phyloP scores from a whole-genome alignment of 768 basidiomycete genomes.

The Lactifluus pinguis region DNA sequence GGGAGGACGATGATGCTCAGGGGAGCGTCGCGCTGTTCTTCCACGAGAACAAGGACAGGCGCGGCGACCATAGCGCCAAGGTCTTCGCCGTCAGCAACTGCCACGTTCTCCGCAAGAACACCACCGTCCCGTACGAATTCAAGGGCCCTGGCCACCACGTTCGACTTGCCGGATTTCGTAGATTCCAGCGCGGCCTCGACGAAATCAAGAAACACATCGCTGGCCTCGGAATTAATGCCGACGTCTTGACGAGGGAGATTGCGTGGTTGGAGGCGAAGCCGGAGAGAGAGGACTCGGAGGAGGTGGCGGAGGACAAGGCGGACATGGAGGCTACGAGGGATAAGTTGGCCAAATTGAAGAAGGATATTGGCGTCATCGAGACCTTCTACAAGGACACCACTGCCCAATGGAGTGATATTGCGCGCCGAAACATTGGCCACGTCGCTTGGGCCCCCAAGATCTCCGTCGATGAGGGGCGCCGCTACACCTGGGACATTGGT shows the following conservation, averaged over 20 bases:
- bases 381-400: conserved; percentile 22
- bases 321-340: neutral
- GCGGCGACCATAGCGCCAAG: conserved; percentile 22
- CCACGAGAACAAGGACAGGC: conserved; percentile 7
- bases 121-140: conserved; percentile 17
- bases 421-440: conserved; percentile 22
- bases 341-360: neutral
- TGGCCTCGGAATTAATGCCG: neutral
- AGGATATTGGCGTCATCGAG: conserved; percentile 17
- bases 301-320: neutral
- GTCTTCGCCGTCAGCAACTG: conserved; percentile 25
- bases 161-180: neutral
- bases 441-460: conserved; percentile 22
- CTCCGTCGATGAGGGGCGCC: conserved; percentile 17
- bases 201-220: neutral
- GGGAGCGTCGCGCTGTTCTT: neutral
- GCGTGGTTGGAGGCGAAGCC: neutral
- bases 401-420: conserved; percentile 20
- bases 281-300: neutral
- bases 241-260: neutral
- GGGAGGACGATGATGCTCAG: neutral
- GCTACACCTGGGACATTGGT: conserved; percentile 24
- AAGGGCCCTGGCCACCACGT: neutral
- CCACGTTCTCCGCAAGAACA: conserved; percentile 25
- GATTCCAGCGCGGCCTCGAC: neutral